phyloP scores from a whole-genome alignment of 495 filamentous ascomycete species.

The Lasiosphaeris hirsuta region DNA sequence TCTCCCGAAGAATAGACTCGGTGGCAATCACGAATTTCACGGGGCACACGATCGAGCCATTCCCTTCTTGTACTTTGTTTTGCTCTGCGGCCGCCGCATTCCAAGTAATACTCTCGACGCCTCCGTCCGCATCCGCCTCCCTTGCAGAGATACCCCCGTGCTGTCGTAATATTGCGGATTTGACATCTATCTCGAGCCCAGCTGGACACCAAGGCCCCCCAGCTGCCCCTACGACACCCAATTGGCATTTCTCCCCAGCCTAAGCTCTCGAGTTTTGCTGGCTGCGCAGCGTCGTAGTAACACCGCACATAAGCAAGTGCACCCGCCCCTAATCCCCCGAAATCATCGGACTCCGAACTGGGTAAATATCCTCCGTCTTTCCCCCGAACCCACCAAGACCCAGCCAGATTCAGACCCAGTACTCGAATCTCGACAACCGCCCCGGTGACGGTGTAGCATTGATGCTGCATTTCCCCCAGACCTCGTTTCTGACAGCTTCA shows the following conservation, averaged over 20 bases:
- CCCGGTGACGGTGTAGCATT: slow-evolving; percentile 4
- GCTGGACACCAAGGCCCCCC: neutral
- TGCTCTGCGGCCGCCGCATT: slow-evolving; percentile 13
- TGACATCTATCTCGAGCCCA: neutral
- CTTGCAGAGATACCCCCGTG: slow-evolving; percentile 21
- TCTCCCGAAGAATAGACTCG: slow-evolving; percentile 10
- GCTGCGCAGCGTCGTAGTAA: neutral
- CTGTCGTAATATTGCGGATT: slow-evolving; percentile 2
- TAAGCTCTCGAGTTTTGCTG: neutral
- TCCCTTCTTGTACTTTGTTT: slow-evolving; percentile 26
- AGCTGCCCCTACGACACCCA: neutral
- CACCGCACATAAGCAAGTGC: slow-evolving; percentile 2
- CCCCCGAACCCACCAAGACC: neutral
- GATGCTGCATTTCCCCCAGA: neutral
- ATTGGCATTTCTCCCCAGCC: neutral
- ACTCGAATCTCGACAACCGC: neutral
- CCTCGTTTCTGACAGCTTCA: neutral
- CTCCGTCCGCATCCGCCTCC: slow-evolving; percentile 16
- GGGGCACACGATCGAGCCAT: slow-evolving; percentile 18
- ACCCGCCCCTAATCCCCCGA: neutral
- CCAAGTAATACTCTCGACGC: slow-evolving; percentile 14
- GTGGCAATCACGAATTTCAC: slow-evolving; percentile 1
- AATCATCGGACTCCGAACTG: slow-evolving; percentile 13
- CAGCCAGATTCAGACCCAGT: neutral
- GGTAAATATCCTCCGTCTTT: slow-evolving; percentile 7